Evolutionary conservation across 164 flowering plant species (phyloP), one percentile per base, ranked within the genome.

Genomic region (Vitis riparia): DNA sequence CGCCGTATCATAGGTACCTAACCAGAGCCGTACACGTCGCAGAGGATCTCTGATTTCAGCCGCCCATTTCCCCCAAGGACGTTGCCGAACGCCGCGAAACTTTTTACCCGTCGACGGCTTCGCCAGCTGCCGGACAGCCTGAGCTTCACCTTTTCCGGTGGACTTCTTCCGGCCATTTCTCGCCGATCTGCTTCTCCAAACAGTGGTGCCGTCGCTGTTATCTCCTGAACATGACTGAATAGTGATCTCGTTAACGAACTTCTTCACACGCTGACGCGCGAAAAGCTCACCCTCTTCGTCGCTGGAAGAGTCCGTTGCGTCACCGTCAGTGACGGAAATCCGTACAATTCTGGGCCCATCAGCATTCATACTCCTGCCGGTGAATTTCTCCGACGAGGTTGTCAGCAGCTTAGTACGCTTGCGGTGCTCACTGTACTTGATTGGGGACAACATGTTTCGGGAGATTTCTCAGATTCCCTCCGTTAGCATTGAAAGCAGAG

Each of bases 41-140:
- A 69, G 53, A 1, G 91, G 90, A 61, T 89, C 91, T 60, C 94
- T 77, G n/a, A 89, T 89, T 82, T 89, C 94, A 4, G 91, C 94
- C 71, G 94, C 94, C 90, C 91, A 89, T 77, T 86, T 89, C 8
- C 94, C 94, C 94, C 94, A 89, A 16, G 90, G 90, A 76, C 94
- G 59, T 53, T 81, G 90, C 55, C 94, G 68, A 9, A 89, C 94
- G 11, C 94, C 94, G 10, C 90, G 79, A 65, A 71, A 89, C 82
- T 89, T 89, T 84, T 73, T 83, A 19, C 65, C 81, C 2, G 70
- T 48, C 19, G 77, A 23, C 1, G 11, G n/a, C 66, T 68, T 73
- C 69, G 66, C 47, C 37, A 9, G 16, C 62, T 68, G 32, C 29
- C 56, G 63, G 9, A 49, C 32, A 7, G 59, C 37, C 66, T 60